These are phyloP conservation scores for Saccharata proteae DNA, from an alignment of 2,329 filamentous ascomycete genomes.

Conservation along the genomic window DNA sequence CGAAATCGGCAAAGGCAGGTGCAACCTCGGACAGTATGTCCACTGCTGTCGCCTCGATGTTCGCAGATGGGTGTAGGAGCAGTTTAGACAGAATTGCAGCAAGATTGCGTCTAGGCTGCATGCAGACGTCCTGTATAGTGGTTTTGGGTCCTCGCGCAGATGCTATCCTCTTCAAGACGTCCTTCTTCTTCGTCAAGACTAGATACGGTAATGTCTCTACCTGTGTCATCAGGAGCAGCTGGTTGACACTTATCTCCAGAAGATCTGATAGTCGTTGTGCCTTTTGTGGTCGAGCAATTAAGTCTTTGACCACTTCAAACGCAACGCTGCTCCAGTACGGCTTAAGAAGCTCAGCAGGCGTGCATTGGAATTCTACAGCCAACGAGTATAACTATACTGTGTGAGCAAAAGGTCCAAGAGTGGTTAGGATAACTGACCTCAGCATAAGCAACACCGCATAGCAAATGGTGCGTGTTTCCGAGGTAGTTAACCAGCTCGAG, in stretches of 20 bases:
- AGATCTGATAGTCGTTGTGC: constrained; percentile 70
- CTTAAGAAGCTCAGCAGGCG: constrained; percentile 58
- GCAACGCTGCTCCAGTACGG: constrained; percentile 86
- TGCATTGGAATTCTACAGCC: constrained; percentile 50
- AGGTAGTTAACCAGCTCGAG: constrained; percentile 77
- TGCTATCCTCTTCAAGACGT: constrained; percentile 71
- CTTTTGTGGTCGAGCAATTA: constrained; percentile 70
- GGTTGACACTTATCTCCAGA: constrained; percentile 60
- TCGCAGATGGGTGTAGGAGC: constrained; percentile 47
- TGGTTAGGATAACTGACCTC: constrained; percentile 40
- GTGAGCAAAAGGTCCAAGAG: constrained; percentile 6
- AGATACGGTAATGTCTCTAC: constrained; percentile 75
- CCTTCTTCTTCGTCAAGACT: constrained; percentile 63
- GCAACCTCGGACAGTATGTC: constrained; percentile 57
- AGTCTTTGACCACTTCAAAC: constrained; percentile 69
- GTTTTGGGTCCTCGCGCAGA: constrained; percentile 46
- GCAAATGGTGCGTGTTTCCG: constrained; percentile 66
- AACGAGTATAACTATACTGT: constrained; percentile 51
- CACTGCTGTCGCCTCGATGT: constrained; percentile 55
- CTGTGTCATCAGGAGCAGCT: constrained; percentile 66
- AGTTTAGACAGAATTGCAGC: constrained; percentile 47
- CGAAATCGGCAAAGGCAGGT: constrained; percentile 52
- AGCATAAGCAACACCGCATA: constrained; percentile 71
- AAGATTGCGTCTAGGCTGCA: constrained; percentile 41
- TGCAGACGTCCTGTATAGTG: constrained; percentile 48